phyloP scores from a whole-genome alignment of 1,139 yeast species.

The Pichia sp. region DNA sequence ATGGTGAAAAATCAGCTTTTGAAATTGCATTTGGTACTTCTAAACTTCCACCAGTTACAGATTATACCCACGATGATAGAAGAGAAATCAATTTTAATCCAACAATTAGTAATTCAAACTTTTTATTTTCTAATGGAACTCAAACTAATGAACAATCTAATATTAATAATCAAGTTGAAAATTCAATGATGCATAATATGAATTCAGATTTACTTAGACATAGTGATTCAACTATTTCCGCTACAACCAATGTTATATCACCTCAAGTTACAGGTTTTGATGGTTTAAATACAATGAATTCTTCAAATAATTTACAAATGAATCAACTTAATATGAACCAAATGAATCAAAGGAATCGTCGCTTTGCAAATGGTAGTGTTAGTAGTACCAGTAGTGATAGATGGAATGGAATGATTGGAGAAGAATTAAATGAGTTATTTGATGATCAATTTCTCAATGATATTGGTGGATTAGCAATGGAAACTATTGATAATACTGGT shows the following conservation, averaged over 20 bases:
- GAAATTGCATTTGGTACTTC: slow-evolving; percentile 31
- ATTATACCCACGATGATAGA: slow-evolving; percentile 18
- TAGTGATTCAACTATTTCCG: neutral
- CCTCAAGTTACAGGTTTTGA: neutral
- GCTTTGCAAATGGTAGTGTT: neutral
- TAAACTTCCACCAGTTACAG: slow-evolving; percentile 29
- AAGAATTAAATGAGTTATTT: slow-evolving; percentile 21
- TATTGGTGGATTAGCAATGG: slow-evolving; percentile 26
- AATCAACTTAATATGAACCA: neutral
- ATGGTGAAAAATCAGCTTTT: slow-evolving; percentile 20
- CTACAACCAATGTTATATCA: neutral
- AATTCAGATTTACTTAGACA: slow-evolving; percentile 2
- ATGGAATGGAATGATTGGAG: slow-evolving; percentile 4
- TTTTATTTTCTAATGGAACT: neutral
- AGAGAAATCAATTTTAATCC: slow-evolving; percentile 15
- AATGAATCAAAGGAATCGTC: neutral
- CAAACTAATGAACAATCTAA: neutral
- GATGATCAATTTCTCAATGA: slow-evolving; percentile 27
- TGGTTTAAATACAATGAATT: neutral
- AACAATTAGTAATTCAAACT: slow-evolving; percentile 10
- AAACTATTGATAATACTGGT: slow-evolving; percentile 7
- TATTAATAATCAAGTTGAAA: neutral
- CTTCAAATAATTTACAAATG: neutral
- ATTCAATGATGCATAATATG: slow-evolving; percentile 3
- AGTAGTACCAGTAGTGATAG: neutral